These are phyloP conservation scores for Neospermospora avenae DNA, from an alignment of 2,329 filamentous ascomycete genomes.

Conservation along the genomic window DNA sequence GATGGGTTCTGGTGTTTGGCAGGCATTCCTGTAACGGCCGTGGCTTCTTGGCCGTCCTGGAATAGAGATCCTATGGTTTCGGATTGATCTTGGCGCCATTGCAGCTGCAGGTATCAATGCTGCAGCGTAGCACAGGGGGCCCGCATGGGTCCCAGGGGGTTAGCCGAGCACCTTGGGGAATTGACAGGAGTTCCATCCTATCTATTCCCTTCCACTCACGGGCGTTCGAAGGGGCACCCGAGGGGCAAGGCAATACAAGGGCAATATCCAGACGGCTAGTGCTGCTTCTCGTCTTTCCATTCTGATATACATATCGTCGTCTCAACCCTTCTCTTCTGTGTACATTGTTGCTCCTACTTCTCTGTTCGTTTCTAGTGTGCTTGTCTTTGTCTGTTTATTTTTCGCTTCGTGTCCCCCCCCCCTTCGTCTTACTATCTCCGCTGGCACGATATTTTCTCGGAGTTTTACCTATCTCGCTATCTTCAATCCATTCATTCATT, in stretches of 20 bases:
- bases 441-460: background rate
- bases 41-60: slow-evolving; percentile 1
- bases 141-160: background rate
- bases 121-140: background rate
- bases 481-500: background rate
- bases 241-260: background rate
- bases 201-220: background rate
- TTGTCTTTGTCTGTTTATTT: background rate
- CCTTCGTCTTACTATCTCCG: background rate
- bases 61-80: slow-evolving; percentile 4
- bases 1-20: slow-evolving; percentile 2
- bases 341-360: background rate
- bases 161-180: background rate
- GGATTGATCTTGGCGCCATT: background rate
- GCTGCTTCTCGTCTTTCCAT: background rate
- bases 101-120: background rate
- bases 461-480: background rate
- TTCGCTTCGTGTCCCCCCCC: background rate
- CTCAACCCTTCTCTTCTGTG: background rate
- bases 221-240: background rate
- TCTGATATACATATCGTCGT: background rate
- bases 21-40: slow-evolving; percentile 8
- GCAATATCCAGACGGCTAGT: slow-evolving; percentile 3
- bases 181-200: background rate
- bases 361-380: background rate